A percentile compares a stretch with the other conserved stretches of the same genome.
Conservation (phyloP, 352 stramenopile genomes). For the Lagenidium sp. region DNA sequence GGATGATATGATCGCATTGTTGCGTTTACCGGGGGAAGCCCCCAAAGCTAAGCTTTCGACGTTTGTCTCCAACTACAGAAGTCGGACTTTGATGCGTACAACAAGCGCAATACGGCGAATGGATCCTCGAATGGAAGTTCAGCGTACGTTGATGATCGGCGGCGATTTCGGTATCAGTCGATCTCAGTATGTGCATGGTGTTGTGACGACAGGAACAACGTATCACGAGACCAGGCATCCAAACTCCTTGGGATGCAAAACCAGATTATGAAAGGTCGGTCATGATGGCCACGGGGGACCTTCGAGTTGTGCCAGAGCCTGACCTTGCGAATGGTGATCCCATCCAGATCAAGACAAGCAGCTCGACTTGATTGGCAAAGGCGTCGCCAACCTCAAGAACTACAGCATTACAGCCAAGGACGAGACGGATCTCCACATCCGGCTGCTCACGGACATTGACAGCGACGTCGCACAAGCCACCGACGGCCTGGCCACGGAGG, state of each 20-base stretch:
- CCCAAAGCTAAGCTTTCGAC: neutral
- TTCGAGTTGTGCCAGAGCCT: too few species aligned
- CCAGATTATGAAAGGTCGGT: constrained; percentile 79
- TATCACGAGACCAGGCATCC: constrained; percentile 20
- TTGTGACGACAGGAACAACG: too few species aligned
- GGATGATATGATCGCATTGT: too few species aligned
- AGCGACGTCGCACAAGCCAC: constrained; percentile 78
- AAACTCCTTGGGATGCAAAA: constrained; percentile 81
- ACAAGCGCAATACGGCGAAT: constrained; percentile 28
- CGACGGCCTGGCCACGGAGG: constrained; percentile 78
- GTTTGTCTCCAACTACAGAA: constrained; percentile 20
- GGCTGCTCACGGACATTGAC: constrained; percentile 86
- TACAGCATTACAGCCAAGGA: constrained; percentile 85
- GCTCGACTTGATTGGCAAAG: constrained; percentile 72
- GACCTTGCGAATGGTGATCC: too few species aligned
- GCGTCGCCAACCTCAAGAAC: constrained; percentile 77
- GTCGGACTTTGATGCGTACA: constrained; percentile 69
- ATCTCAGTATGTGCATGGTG: too few species aligned
- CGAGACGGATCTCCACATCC: constrained; percentile 85
- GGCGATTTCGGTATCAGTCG: too few species aligned
- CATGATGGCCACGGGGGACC: neutral
- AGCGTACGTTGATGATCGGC: constrained; percentile 1
- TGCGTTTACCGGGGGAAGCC: too few species aligned
- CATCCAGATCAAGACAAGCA: constrained; percentile 83
- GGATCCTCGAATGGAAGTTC: constrained; percentile 18